These are phyloP conservation scores for Monosporascus sp. DNA, from an alignment of 2,329 filamentous ascomycete species.

Conservation along the genomic window DNA sequence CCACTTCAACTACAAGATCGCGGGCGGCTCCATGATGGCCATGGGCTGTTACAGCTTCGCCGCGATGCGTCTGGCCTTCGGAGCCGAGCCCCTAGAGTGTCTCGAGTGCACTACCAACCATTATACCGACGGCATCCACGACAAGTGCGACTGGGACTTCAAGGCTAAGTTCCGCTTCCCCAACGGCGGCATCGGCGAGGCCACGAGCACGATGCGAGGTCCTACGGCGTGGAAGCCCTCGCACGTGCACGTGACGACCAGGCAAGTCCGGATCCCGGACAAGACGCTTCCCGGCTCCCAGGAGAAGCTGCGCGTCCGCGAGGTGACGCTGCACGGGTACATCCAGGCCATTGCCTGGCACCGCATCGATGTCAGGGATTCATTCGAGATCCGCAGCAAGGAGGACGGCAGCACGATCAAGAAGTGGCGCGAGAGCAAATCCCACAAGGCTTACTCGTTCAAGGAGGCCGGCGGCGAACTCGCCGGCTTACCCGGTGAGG, in stretches of 20 bases:
- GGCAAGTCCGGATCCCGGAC: slow-evolving; percentile 17
- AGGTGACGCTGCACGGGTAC: slow-evolving; percentile 23
- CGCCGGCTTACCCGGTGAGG: slow-evolving; percentile 22
- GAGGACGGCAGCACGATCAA: slow-evolving; percentile 9
- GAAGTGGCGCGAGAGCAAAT: neutral
- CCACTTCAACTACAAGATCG: slow-evolving; percentile 19
- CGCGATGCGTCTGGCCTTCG: slow-evolving; percentile 34
- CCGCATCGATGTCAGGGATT: slow-evolving; percentile 32
- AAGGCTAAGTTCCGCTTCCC: slow-evolving; percentile 34
- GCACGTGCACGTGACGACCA: slow-evolving; percentile 12
- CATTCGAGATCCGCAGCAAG: slow-evolving; percentile 24
- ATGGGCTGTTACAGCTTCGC: slow-evolving; percentile 35
- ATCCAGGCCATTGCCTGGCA: slow-evolving; percentile 27
- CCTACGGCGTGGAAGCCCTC: slow-evolving; percentile 15
- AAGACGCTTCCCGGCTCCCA: slow-evolving; percentile 12
- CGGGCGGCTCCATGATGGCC: slow-evolving; percentile 24
- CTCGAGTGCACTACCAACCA: slow-evolving; percentile 17
- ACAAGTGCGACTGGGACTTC: slow-evolving; percentile 30
- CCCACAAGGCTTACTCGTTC: slow-evolving; percentile 31
- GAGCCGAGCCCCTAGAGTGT: slow-evolving; percentile 33
- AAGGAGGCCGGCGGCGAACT: slow-evolving; percentile 24
- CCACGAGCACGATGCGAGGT: slow-evolving; percentile 23
- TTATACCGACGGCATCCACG: slow-evolving; percentile 24
- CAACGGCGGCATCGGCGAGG: slow-evolving; percentile 28
- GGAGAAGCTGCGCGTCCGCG: slow-evolving; percentile 15